phyloP scores from a whole-genome alignment of 139 green algal species.

The Picochlorum costavermella region DNA sequence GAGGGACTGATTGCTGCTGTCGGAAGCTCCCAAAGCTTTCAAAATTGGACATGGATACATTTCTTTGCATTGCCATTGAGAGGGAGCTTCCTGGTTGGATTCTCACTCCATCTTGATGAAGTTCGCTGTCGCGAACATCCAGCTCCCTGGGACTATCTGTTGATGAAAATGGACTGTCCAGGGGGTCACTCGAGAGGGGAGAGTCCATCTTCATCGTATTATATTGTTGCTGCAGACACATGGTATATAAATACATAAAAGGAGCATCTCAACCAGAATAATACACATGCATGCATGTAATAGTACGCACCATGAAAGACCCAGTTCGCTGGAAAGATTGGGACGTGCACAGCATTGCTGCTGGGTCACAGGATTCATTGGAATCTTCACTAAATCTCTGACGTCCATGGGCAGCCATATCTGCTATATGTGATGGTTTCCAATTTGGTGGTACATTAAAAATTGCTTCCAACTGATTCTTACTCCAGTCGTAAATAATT shows the following conservation, averaged over 20 bases:
- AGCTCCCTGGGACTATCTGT: too few relatives aligned
- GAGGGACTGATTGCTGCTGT: too few relatives aligned
- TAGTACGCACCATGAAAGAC: not conserved
- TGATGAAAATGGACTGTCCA: too few relatives aligned
- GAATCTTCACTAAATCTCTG: not conserved
- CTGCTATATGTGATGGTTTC: not conserved
- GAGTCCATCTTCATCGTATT: too few relatives aligned
- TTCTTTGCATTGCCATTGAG: not conserved
- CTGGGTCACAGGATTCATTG: not conserved
- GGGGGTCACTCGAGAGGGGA: too few relatives aligned
- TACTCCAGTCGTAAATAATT: conserved; percentile 67
- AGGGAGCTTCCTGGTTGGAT: conserved; percentile 1
- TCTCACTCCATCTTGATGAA: too few relatives aligned
- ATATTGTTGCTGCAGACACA: too few relatives aligned
- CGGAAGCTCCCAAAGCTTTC: not conserved
- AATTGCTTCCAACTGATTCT: conserved; percentile 29
- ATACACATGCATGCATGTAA: too few relatives aligned
- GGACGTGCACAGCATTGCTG: not conserved
- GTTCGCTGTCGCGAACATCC: too few relatives aligned
- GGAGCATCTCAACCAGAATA: too few relatives aligned
- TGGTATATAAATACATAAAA: too few relatives aligned
- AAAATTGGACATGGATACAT: not conserved
- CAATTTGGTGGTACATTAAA: conserved; percentile 34
- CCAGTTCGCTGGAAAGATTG: not conserved
- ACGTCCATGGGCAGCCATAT: not conserved